Percentiles rank a stretch among this genome's conserved stretches.
phyloP scores from a whole-genome alignment of 2,329 filamentous ascomycete species.

The Talaromyces sp. region DNA sequence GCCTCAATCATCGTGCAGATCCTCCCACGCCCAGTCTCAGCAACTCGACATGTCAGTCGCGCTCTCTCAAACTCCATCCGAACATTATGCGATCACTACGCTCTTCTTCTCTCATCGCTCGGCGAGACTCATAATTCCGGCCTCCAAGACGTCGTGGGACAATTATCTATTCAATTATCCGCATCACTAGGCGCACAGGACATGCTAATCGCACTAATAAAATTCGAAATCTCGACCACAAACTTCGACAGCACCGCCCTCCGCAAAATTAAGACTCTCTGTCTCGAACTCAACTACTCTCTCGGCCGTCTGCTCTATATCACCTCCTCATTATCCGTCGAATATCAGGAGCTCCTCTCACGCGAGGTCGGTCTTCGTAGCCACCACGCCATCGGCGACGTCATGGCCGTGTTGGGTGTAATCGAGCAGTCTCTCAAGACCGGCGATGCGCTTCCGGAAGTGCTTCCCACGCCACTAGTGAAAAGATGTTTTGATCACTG shows the following conservation, averaged over 20 bases:
- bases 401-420: slow-evolving; percentile 51
- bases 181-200: slow-evolving; percentile 33
- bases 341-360: slow-evolving; percentile 42
- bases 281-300: slow-evolving; percentile 32
- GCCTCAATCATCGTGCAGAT: slow-evolving; percentile 47
- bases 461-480: slow-evolving; percentile 48
- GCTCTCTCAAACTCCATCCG: slow-evolving; percentile 45
- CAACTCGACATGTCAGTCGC: slow-evolving; percentile 44
- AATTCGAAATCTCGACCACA: slow-evolving; percentile 39
- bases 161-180: slow-evolving; percentile 31
- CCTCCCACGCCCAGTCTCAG: slow-evolving; percentile 48
- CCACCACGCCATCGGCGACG: slow-evolving; percentile 46
- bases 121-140: slow-evolving; percentile 26
- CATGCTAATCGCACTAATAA: slow-evolving; percentile 32
- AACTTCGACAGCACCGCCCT: slow-evolving; percentile 37
- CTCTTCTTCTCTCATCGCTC: slow-evolving; percentile 48
- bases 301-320: slow-evolving; percentile 37
- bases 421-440: slow-evolving; percentile 49
- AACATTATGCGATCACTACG: slow-evolving; percentile 49
- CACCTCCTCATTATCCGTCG: slow-evolving; percentile 33
- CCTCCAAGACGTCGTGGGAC: slow-evolving; percentile 25
- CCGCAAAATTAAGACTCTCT: slow-evolving; percentile 30
- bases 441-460: slow-evolving; percentile 47
- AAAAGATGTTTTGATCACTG: slow-evolving; percentile 33
- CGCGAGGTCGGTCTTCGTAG: slow-evolving; percentile 41